Conservation (phyloP, 768 basidiomycete species). For the Rubroboletus satanas region DNA sequence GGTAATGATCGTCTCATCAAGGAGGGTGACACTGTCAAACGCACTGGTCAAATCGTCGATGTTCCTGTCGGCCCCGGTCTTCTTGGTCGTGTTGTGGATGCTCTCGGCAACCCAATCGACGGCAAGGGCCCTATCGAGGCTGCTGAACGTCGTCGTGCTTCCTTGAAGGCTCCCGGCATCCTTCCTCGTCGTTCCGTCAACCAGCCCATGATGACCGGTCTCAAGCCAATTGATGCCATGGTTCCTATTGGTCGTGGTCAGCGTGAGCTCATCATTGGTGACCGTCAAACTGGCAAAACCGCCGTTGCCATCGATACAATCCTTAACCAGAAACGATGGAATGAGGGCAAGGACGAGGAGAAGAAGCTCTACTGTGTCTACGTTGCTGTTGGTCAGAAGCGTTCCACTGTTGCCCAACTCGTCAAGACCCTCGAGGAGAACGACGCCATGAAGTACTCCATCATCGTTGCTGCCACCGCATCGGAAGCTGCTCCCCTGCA, state of each 20-base stretch:
- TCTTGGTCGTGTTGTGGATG: slow-evolving; percentile 98
- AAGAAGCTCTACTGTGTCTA: slow-evolving; percentile 99
- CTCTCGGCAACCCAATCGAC: slow-evolving; percentile 99
- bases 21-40: slow-evolving; percentile 99
- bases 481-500: slow-evolving; percentile 99
- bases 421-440: slow-evolving; percentile 99
- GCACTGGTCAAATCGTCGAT: slow-evolving; percentile 99
- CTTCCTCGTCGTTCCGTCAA: slow-evolving; percentile 98
- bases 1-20: slow-evolving; percentile 97
- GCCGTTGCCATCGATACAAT: slow-evolving; percentile 99
- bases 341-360: slow-evolving; percentile 92
- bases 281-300: slow-evolving; percentile 99
- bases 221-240: slow-evolving; percentile 99
- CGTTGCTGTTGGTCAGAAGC: slow-evolving; percentile 98
- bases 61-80: slow-evolving; percentile 97
- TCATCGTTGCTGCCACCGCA: slow-evolving; percentile 98
- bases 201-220: slow-evolving; percentile 99
- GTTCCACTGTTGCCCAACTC: slow-evolving; percentile 98
- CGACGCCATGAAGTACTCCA: slow-evolving; percentile 99
- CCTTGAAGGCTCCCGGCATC: slow-evolving; percentile 98
- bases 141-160: slow-evolving; percentile 92
- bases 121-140: slow-evolving; percentile 97
- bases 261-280: slow-evolving; percentile 99
- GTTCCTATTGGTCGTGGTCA: slow-evolving; percentile 99
- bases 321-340: slow-evolving; percentile 99